These are phyloP conservation scores for Samsoniella hepiali DNA, from an alignment of 2,329 filamentous ascomycete genomes.

Conservation along the genomic window DNA sequence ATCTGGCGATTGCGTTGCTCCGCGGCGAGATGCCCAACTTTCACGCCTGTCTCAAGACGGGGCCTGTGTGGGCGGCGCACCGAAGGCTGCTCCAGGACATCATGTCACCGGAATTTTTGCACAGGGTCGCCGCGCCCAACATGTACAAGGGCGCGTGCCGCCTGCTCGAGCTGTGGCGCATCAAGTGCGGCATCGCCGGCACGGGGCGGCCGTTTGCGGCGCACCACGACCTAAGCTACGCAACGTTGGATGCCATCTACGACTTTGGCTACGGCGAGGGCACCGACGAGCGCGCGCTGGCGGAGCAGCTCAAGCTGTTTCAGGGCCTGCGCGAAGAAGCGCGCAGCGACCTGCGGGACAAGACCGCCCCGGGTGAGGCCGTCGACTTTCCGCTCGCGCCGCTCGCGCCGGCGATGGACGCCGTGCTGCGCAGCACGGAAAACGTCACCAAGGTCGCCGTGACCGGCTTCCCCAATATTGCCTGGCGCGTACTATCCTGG, in stretches of 20 bases:
- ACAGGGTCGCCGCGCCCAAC: slow-evolving; percentile 28
- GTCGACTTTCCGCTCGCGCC: slow-evolving; percentile 6
- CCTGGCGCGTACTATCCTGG: slow-evolving; percentile 2
- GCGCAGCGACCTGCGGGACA: background rate
- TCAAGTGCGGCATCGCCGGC: slow-evolving; percentile 29
- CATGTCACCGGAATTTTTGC: slow-evolving; percentile 37
- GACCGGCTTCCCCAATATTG: slow-evolving; percentile 11
- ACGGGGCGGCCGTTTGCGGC: slow-evolving; percentile 26
- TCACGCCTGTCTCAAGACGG: slow-evolving; percentile 32
- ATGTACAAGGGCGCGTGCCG: slow-evolving; percentile 31
- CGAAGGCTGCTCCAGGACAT: slow-evolving; percentile 36
- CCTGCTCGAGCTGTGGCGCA: slow-evolving; percentile 34
- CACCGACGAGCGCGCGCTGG: slow-evolving; percentile 1
- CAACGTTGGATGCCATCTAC: slow-evolving; percentile 32
- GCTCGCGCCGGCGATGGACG: background rate
- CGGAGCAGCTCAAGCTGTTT: background rate
- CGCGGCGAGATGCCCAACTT: slow-evolving; percentile 32
- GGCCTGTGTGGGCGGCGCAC: slow-evolving; percentile 32
- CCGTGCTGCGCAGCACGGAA: slow-evolving; percentile 6
- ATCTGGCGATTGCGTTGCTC: slow-evolving; percentile 32
- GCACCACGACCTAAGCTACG: slow-evolving; percentile 29
- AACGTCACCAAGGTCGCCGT: slow-evolving; percentile 8
- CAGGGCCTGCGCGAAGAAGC: background rate
- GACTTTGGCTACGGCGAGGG: slow-evolving; percentile 29
- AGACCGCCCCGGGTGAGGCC: background rate